phyloP scores from a whole-genome alignment of 495 filamentous ascomycete species.

The Saxophila tyrrhenica region DNA sequence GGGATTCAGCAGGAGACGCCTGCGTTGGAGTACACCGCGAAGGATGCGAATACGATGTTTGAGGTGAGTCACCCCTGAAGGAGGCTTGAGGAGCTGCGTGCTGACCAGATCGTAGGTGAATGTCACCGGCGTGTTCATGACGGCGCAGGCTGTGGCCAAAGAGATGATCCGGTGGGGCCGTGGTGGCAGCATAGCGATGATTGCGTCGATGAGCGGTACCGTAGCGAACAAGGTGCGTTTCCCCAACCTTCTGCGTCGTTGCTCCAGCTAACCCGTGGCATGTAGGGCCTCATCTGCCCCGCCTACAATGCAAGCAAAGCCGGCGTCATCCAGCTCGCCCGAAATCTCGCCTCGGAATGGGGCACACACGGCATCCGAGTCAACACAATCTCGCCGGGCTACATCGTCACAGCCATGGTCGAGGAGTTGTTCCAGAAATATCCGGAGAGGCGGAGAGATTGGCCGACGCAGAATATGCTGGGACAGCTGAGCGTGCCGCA shows the following conservation, averaged over 20 bases:
- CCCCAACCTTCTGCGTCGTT: conserved; percentile 3
- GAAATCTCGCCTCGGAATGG: conserved; percentile 84
- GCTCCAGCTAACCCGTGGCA: neutral
- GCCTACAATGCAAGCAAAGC: conserved; percentile 91
- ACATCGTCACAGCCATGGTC: conserved; percentile 90
- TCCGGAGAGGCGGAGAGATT: conserved; percentile 63
- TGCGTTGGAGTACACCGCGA: conserved; percentile 56
- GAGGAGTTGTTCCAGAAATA: conserved; percentile 62
- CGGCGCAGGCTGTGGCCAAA: conserved; percentile 61
- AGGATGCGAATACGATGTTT: conserved; percentile 55
- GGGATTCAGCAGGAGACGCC: conserved; percentile 65
- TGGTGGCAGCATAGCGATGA: conserved; percentile 57
- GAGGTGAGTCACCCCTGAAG: conserved; percentile 32
- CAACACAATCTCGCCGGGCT: conserved; percentile 90
- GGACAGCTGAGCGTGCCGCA: conserved; percentile 63
- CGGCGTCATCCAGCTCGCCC: conserved; percentile 69
- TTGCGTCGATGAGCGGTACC: conserved; percentile 70
- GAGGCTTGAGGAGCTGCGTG: neutral
- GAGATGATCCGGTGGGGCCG: conserved; percentile 56
- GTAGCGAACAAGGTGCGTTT: conserved; percentile 54
- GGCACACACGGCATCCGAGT: conserved; percentile 78
- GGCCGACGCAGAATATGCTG: conserved; percentile 86
- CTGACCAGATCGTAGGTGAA: conserved; percentile 31
- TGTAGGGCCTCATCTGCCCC: conserved; percentile 56
- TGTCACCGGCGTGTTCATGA: conserved; percentile 66